A percentile compares a stretch with the other conserved stretches of the same genome.
Conservation (phyloP, 192 early-diverging fungal genomes). For the Coemansia sp. region DNA sequence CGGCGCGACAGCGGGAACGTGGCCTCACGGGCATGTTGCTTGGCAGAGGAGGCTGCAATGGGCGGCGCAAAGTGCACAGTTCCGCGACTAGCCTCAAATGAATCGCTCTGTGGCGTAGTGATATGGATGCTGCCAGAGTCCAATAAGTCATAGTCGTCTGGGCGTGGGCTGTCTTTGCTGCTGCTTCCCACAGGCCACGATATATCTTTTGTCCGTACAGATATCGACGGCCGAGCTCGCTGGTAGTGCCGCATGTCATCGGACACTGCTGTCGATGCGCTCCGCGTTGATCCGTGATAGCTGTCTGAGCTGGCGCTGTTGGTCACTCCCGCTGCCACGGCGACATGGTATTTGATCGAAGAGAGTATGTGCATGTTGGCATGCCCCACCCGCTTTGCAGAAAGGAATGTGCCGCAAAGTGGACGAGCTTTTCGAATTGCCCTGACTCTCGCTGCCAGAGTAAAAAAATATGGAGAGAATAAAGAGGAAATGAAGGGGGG, state of each 20-base stretch:
- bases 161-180: slow-evolving; percentile 21
- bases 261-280: not conserved
- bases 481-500: not conserved
- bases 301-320: not conserved
- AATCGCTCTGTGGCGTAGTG: not conserved
- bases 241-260: slow-evolving; percentile 1
- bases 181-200: slow-evolving; percentile 47
- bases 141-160: slow-evolving; percentile 35
- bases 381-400: not conserved
- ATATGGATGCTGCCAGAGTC: slow-evolving; percentile 22
- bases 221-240: slow-evolving; percentile 29
- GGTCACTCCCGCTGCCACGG: slow-evolving; percentile 14
- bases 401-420: slow-evolving; percentile 3
- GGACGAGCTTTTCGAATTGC: not conserved
- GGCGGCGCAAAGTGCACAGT: not conserved
- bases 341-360: slow-evolving; percentile 31
- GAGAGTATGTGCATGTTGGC: slow-evolving; percentile 27
- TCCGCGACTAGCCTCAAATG: not conserved
- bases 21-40: not conserved
- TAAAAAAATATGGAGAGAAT: not conserved
- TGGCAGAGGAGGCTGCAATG: not conserved
- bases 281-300: slow-evolving; percentile 3
- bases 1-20: slow-evolving; percentile 23
- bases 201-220: slow-evolving; percentile 43
- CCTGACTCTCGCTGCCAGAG: not conserved